Base-by-base conservation (phyloP, 495 filamentous ascomycete species). In the Neurospora sp. region DNA sequence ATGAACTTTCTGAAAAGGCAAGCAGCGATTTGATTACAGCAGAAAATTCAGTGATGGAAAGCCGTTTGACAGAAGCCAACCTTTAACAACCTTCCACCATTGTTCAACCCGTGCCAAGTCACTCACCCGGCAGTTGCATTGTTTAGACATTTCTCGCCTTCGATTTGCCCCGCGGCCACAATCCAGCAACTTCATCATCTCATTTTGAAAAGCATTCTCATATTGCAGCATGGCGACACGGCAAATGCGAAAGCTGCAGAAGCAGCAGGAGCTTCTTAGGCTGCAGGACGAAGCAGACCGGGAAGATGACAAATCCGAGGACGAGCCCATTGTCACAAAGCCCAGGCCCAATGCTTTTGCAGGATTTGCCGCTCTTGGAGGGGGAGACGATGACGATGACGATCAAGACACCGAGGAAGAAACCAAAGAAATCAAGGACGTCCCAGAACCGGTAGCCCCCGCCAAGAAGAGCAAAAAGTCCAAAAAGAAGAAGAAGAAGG, bases 161-260 rank as follows among this genome's bases (percentile, higher is more conserved):
- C 7, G 12, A 18, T 31, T 66, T 66, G 54, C 54, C 54, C 54
- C 54, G 27, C 54, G 27, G 54, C 27, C 27, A 18, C 14, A 66
- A 2, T 66, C 14, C 27, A 62, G 23, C 54, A 31, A 16, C 46
- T 12, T 54, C 2, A 16, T 31, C 54, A 62, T 62, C 23, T 16
- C 23, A 62, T 31, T 31, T 8, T 31, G 12, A 62, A 75, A 38
- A 70, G 74, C 37, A 39, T 75, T 66, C 77, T 75, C 16, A 74
- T 70, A 27, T 62, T 27, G 0, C 40, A 72, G 66, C 69, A 97
- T 97, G 93, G 94, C 93, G 44, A 93, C 90, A 39, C 88, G 93
- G 74, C 92, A 93, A 40, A 80, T 96, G 70, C 88, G 93, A 69
- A 94, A 92, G 81, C 83, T 94, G 54, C 92, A 93, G 75, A 89